Base-by-base conservation (phyloP, 1,284 basidiomycete species). In the Neonothopanus nambi region DNA sequence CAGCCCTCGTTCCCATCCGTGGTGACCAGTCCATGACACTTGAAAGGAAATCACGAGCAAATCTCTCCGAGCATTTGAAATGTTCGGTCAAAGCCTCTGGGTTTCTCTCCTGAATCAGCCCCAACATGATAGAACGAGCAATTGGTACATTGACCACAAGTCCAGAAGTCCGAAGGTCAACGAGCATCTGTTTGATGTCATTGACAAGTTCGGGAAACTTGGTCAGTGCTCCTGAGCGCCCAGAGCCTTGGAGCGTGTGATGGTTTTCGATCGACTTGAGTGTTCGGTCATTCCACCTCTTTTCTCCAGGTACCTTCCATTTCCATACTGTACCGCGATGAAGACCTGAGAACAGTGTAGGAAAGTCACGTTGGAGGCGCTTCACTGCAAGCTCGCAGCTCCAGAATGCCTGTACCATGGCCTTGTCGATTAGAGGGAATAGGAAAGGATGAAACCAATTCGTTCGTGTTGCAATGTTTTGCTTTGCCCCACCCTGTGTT, bases 21-120 rank as follows among this genome's bases (percentile, higher is more conserved):
- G 47, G 23, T 18, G 56, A 38, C 61, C 61, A 66, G 21, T 60
- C 52, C 43, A 66, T 59, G 26, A 59, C 36, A 46, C 58, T 52
- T 41, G 50, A 1, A 2, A 63, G 55, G 39, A 66, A 64, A 1
- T 41, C 40, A 3, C 57, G 24, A 12, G 61, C 54, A 48, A 52
- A 65, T 20, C 48, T 44, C 55, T 63, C 59, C 13, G 58, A 61
- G 40, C 61, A 61, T 40, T 60, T 56, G 48, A 65, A 65, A 2
- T 38, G 26, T 11, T 28, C 11, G 5, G 26, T 28, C 5, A 28
- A 11, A 28, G 11, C 11, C 11, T 28, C 26, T 11, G 26, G 26
- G 26, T 28, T 28, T 11, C 11, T 11, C 26, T 28, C 11, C 26
- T 42, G 40, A 15, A 63, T 59, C 2, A 60, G 42, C 3, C 52